Conservation (phyloP, 495 filamentous ascomycete species). For the Staphylotrichum longicolle region DNA sequence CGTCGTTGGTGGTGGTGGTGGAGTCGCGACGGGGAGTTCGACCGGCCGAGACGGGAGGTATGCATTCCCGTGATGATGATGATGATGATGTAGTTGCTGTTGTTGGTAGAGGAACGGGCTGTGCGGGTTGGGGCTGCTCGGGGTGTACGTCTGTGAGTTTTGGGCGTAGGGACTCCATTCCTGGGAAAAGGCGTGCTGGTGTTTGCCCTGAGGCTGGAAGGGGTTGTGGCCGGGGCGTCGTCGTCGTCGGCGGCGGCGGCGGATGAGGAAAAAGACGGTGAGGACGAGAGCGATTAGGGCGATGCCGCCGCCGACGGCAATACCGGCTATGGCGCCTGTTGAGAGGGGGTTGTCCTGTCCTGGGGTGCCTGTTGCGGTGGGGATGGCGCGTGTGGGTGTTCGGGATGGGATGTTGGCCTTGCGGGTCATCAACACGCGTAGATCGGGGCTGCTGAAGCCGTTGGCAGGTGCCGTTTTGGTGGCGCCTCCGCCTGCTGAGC, state of each 20-base stretch:
- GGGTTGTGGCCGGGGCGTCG: background rate
- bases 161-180: constrained; percentile 6
- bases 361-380: constrained; percentile 10
- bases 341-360: constrained; percentile 14
- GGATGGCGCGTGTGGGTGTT: constrained; percentile 26
- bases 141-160: constrained; percentile 6
- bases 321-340: constrained; percentile 33
- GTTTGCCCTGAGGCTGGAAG: background rate
- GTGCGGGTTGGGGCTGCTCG: constrained; percentile 4
- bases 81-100: too few species aligned
- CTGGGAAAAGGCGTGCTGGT: background rate
- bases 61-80: background rate
- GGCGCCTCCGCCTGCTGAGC: constrained; percentile 58
- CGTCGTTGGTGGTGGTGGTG: background rate
- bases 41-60: background rate
- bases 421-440: constrained; percentile 31
- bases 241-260: constrained; percentile 10
- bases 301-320: constrained; percentile 24
- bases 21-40: constrained; percentile 3
- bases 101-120: constrained; percentile 9
- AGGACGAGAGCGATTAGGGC: constrained; percentile 15
- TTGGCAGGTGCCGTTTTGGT: constrained; percentile 60
- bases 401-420: constrained; percentile 29
- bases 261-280: constrained; percentile 16
- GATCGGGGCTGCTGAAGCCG: constrained; percentile 33